Conservation (phyloP, 1,284 basidiomycete genomes). For the Boletus sp. region DNA sequence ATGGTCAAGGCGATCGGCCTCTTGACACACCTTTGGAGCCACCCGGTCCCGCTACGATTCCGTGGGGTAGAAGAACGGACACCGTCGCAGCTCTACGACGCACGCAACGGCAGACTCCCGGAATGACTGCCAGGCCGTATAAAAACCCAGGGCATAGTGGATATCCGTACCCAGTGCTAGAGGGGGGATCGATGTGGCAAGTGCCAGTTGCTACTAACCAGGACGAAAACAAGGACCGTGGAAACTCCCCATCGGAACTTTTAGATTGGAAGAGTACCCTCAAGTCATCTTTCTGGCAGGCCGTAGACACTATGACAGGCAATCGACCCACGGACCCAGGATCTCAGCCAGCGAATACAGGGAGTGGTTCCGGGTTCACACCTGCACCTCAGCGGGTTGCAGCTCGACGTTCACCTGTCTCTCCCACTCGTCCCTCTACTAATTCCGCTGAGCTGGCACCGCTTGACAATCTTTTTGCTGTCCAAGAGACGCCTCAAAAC, state of each 20-base stretch:
- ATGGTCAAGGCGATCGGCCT: neutral
- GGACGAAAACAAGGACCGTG: neutral
- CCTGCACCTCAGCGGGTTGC: constrained; percentile 27
- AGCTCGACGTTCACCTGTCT: constrained; percentile 20
- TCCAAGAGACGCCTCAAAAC: neutral
- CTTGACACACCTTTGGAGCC: constrained; percentile 20
- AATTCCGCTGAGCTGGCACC: neutral
- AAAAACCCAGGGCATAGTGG: constrained; percentile 17
- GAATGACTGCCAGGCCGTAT: constrained; percentile 8
- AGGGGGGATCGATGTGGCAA: constrained; percentile 1
- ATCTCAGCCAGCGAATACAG: neutral
- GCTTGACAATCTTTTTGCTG: neutral
- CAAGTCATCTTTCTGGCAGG: constrained; percentile 42
- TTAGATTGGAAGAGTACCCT: constrained; percentile 40
- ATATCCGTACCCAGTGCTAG: constrained; percentile 14
- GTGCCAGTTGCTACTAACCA: neutral
- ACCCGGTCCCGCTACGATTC: constrained; percentile 32
- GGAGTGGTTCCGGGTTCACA: constrained; percentile 27
- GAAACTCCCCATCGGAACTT: constrained; percentile 6
- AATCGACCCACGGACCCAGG: constrained; percentile 15
- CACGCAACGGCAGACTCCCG: constrained; percentile 16
- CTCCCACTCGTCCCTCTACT: neutral
- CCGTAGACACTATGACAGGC: constrained; percentile 40
- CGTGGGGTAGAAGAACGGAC: constrained; percentile 34
- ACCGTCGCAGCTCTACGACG: constrained; percentile 30